Base-by-base conservation (phyloP, 768 basidiomycete species). In the Lentinula detonsa region DNA sequence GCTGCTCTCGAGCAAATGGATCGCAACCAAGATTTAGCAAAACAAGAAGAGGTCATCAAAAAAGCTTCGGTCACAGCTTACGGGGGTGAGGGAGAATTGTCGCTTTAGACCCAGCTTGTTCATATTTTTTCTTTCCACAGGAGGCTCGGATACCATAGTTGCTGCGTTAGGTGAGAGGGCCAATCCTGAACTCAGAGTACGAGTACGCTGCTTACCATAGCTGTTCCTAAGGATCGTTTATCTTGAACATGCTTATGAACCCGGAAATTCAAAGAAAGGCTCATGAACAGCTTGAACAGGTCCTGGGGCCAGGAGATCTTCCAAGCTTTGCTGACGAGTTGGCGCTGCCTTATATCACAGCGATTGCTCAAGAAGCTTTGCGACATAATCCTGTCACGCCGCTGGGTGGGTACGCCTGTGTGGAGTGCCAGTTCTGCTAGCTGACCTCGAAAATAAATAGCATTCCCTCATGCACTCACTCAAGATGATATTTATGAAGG, bases 281-380 rank as follows among this genome's bases (percentile, higher is more conserved):
- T 1, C 59, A 60, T 33, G 35, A 18, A 10, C 49, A 60, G 40
- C 50, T 60, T 11, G 49, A 60, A 18, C 39, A 42, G 28, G 49
- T 51, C 59, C 23, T 64, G 60, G 28, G 62, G 51, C 42, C 62
- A 43, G 45, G 75, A 70, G 0, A 68, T 71, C 42, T 64, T 3
- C 63, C 63, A 6, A 51, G 16, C 21, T 56, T 64, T 16, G 39
- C 45, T 15, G 63, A 64, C 33, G 50, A 52, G 35, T 16, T 31
- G 13, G 57, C 45, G 2, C 51, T 76, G 18, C 74, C 74, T 3
- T 75, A 72, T 42, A 65, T 74, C 33, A 69, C 66, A 11, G 74
- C 75, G 7, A 65, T 74, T 4, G 62, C 65, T 3, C 67, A 68
- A 57, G 75, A 76, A 57, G 62, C 66, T 0, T 48, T 76, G 53